A percentile compares a stretch with the other conserved stretches of the same genome.
These are phyloP conservation scores for Volvariella surrecta DNA, from an alignment of 1,284 basidiomycete species.

Conservation along the genomic window DNA sequence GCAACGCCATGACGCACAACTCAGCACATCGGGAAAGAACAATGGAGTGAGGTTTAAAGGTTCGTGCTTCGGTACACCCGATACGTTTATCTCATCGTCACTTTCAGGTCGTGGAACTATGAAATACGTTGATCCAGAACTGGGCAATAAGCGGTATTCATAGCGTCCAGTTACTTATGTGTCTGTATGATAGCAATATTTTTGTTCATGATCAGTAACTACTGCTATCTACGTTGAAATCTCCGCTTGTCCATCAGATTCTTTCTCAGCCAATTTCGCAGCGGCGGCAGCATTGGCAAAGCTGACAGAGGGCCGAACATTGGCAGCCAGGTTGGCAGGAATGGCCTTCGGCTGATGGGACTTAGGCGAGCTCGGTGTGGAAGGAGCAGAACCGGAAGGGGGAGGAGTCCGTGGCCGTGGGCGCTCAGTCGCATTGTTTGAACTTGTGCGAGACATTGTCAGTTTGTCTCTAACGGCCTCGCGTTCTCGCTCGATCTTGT, in stretches of 20 bases:
- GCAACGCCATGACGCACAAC: slow-evolving; percentile 23
- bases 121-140: slow-evolving; percentile 57
- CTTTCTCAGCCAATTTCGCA: slow-evolving; percentile 9
- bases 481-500: slow-evolving; percentile 61
- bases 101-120: slow-evolving; percentile 51
- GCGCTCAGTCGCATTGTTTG: slow-evolving; percentile 53
- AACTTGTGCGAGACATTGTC: slow-evolving; percentile 66
- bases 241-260: slow-evolving; percentile 14
- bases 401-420: slow-evolving; percentile 27
- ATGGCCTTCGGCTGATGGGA: not conserved
- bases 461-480: slow-evolving; percentile 46
- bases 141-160: slow-evolving; percentile 6
- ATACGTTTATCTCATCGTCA: not conserved
- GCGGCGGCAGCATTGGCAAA: slow-evolving; percentile 56
- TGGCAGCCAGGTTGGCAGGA: slow-evolving; percentile 24
- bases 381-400: slow-evolving; percentile 23
- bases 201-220: not conserved
- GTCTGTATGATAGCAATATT: slow-evolving; percentile 1
- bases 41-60: slow-evolving; percentile 59
- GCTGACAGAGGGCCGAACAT: slow-evolving; percentile 57
- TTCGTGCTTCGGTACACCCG: slow-evolving; percentile 12
- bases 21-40: slow-evolving; percentile 12
- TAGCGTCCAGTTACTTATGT: not conserved
- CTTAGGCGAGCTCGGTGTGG: slow-evolving; percentile 25
- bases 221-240: slow-evolving; percentile 9